A percentile compares a stretch with the other conserved stretches of the same genome.
Conservation (phyloP, 108 stramenopile genomes). For the Pseudonitzschia multiseries region DNA sequence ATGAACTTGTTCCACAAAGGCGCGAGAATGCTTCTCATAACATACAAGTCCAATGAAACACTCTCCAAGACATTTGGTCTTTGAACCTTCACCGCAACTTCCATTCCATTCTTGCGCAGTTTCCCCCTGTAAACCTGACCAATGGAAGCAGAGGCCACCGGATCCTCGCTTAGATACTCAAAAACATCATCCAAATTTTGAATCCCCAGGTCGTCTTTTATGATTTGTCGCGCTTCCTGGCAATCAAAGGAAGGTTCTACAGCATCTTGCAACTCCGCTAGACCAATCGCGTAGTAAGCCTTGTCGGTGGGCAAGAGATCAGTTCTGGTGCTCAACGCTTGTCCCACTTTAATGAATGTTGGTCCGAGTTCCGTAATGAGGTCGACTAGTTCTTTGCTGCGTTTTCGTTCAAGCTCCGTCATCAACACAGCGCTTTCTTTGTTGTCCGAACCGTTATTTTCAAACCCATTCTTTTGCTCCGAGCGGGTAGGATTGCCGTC, state of each 20-base stretch:
- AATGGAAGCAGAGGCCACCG: slow-evolving; percentile 84
- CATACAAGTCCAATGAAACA: slow-evolving; percentile 77
- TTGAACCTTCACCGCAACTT: slow-evolving; percentile 88
- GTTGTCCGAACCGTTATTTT: neutral
- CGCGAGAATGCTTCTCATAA: slow-evolving; percentile 57
- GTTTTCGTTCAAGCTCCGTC: slow-evolving; percentile 10
- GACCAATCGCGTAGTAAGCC: slow-evolving; percentile 48
- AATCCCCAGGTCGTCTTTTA: slow-evolving; percentile 58
- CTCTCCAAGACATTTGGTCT: slow-evolving; percentile 68
- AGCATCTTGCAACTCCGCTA: slow-evolving; percentile 73
- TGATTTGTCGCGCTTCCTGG: slow-evolving; percentile 44
- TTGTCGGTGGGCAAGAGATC: slow-evolving; percentile 67
- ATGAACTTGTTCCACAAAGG: slow-evolving; percentile 43
- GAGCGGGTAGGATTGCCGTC: slow-evolving; percentile 30
- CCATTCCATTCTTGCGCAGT: slow-evolving; percentile 28
- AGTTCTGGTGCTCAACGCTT: slow-evolving; percentile 71
- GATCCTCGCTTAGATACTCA: slow-evolving; percentile 40
- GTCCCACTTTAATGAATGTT: slow-evolving; percentile 78
- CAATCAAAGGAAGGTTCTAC: slow-evolving; percentile 65
- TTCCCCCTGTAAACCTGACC: slow-evolving; percentile 82
- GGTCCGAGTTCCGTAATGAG: slow-evolving; percentile 58
- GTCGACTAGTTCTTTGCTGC: slow-evolving; percentile 49
- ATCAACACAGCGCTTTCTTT: neutral
- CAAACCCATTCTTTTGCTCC: neutral
- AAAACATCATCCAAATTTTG: slow-evolving; percentile 1